These are phyloP conservation scores for Pyricularia sp. DNA, from an alignment of 2,329 filamentous ascomycete genomes.

Conservation along the genomic window DNA sequence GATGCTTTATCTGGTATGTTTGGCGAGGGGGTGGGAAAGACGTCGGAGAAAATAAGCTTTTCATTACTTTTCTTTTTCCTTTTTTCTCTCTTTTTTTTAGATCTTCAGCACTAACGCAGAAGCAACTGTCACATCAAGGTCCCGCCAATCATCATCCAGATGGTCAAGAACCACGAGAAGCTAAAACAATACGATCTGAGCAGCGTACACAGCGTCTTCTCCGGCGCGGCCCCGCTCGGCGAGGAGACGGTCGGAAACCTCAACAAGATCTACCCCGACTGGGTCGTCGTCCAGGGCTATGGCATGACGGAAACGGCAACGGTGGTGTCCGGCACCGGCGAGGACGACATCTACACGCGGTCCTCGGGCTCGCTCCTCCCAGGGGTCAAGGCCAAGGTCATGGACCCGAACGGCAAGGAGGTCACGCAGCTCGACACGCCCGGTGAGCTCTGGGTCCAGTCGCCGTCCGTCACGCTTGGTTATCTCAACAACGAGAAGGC, in stretches of 20 bases:
- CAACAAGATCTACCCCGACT: conserved; percentile 48
- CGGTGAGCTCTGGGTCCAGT: conserved; percentile 73
- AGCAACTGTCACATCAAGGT: conserved; percentile 34
- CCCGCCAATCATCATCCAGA: conserved; percentile 71
- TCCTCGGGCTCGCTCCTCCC: conserved; percentile 65
- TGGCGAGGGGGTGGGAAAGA: too few relatives aligned
- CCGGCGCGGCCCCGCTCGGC: conserved; percentile 70
- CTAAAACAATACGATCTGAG: conserved; percentile 63
- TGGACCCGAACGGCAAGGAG: conserved; percentile 59
- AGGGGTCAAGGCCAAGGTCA: conserved; percentile 52
- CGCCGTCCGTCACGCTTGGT: conserved; percentile 67
- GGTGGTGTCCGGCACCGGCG: conserved; percentile 48
- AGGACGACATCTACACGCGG: conserved; percentile 58
- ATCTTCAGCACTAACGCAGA: not conserved
- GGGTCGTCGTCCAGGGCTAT: conserved; percentile 61
- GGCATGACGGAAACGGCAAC: conserved; percentile 73
- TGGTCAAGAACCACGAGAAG: conserved; percentile 55
- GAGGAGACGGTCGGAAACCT: conserved; percentile 62
- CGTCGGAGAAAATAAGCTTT: not conserved
- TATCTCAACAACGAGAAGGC: conserved; percentile 84
- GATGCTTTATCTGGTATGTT: conserved; percentile 51
- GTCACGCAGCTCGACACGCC: conserved; percentile 56
- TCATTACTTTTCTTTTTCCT: too few relatives aligned
- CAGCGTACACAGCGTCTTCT: conserved; percentile 56
- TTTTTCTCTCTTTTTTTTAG: too few relatives aligned